Percentiles rank a stretch among this genome's conserved stretches.
phyloP scores from a whole-genome alignment of 208 protist species.

The Phytomonas francai region DNA sequence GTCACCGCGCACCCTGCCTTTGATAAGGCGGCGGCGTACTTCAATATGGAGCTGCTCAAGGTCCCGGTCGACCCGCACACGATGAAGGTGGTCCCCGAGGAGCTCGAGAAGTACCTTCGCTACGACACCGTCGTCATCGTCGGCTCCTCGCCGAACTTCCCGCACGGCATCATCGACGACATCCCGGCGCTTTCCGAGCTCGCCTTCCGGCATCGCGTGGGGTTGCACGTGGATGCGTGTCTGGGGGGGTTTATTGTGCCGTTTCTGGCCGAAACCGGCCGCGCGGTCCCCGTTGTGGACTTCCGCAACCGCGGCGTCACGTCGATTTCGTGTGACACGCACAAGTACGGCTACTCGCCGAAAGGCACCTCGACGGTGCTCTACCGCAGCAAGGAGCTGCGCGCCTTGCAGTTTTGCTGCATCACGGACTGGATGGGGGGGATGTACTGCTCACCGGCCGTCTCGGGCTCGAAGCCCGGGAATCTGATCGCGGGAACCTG shows the following conservation, averaged over 20 bases:
- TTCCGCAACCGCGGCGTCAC: constrained; percentile 96
- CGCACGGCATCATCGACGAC: constrained; percentile 93
- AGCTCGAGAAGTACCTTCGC: constrained; percentile 88
- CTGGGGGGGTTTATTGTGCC: constrained; percentile 97
- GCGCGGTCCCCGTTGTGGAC: constrained; percentile 86
- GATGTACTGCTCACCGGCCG: constrained; percentile 96
- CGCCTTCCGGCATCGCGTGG: constrained; percentile 81
- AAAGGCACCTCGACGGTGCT: constrained; percentile 97
- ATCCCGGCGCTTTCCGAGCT: constrained; percentile 87
- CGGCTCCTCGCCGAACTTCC: constrained; percentile 93
- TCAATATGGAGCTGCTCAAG: constrained; percentile 93
- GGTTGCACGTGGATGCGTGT: constrained; percentile 98
- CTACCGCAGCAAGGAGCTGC: constrained; percentile 83
- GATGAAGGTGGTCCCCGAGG: constrained; percentile 63
- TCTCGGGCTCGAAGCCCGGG: constrained; percentile 93
- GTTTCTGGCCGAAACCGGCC: constrained; percentile 92
- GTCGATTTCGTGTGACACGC: constrained; percentile 97
- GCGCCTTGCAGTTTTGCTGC: constrained; percentile 94
- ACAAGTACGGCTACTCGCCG: constrained; percentile 98
- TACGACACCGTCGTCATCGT: constrained; percentile 94
- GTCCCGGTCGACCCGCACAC: constrained; percentile 80
- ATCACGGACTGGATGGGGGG: constrained; percentile 95
- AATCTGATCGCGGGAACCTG: constrained; percentile 94
- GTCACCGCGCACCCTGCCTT: constrained; percentile 96
- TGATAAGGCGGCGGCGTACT: constrained; percentile 96